phyloP scores from a whole-genome alignment of 768 basidiomycete species.

The Tubosaeta sp. region DNA sequence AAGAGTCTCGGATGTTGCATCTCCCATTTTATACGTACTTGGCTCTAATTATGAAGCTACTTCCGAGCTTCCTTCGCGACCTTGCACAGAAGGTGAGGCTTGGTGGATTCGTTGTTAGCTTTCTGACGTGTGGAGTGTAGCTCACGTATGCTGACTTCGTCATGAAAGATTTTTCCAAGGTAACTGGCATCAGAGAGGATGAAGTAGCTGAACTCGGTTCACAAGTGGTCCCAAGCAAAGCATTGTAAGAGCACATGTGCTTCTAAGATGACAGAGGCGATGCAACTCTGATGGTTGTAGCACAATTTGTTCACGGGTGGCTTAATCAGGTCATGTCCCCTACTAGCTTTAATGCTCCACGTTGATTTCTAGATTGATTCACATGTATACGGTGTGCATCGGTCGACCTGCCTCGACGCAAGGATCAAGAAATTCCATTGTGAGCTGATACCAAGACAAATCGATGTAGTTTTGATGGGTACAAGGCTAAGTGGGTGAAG shows the following conservation, averaged over 20 bases:
- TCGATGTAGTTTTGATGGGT: background rate
- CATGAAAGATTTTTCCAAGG: slow-evolving; percentile 67
- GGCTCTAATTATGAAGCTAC: slow-evolving; percentile 46
- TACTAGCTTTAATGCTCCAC: no score
- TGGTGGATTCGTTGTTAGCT: background rate
- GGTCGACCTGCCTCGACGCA: background rate
- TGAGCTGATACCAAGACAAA: slow-evolving; percentile 3
- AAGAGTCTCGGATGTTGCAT: slow-evolving; percentile 66
- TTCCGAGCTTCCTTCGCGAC: slow-evolving; percentile 75
- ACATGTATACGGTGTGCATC: no score
- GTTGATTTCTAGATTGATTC: no score
- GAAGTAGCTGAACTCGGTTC: slow-evolving; percentile 33
- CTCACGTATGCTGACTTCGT: slow-evolving; percentile 63
- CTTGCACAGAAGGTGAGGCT: slow-evolving; percentile 65
- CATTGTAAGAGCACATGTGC: background rate
- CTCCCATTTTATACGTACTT: slow-evolving; percentile 72
- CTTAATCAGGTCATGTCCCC: no score
- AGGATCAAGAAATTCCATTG: slow-evolving; percentile 8
- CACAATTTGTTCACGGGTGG: no score
- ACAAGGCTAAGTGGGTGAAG: background rate
- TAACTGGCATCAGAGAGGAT: slow-evolving; percentile 54
- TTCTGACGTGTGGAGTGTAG: slow-evolving; percentile 36
- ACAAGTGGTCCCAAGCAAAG: background rate
- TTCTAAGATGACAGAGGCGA: no score
- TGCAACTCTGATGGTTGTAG: no score